Base-by-base conservation (phyloP, 306 rosid species). In the Cucumis melo region DNA sequence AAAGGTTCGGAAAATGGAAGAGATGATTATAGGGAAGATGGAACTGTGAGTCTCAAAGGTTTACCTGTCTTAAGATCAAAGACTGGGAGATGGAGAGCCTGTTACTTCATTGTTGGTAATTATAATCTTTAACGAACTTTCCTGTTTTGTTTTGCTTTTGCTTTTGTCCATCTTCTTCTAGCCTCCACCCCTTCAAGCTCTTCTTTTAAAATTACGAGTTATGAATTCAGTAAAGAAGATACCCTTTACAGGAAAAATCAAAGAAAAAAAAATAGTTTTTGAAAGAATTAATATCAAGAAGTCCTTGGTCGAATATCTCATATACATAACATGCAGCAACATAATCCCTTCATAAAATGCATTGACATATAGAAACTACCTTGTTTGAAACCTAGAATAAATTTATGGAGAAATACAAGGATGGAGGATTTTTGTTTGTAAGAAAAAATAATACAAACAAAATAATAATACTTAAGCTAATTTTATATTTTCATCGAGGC, bases 51-150 rank as follows among this genome's bases (percentile, higher is more conserved):
- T 79, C 87, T 81, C 68, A 79, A 79, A 57, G 83, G 85, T 14
- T 78, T 60, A 46, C 85, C 85, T 15, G 38, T 84, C 67, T 61
- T 81, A 3, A 80, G 84, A 75, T 81, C 84, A n/a, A 84, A 70
- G 27, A 84, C 78, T 50, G 84, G 87, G 29, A 24, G 78, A 74
- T 81, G 84, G 87, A 81, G 17, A 59, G 87, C 87, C 23, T 81
- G 87, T 55, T 84, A 82, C 72, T 84, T 81, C 80, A 80, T 83
- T 73, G 78, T 73, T 19, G 79, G 83, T 77, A 77, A 27, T 27
- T 27, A 27, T 27, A 27, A 63, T 56, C 46, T 54, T 71, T 24
- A 15, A 46, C 41, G 24, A 48, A 1, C 75, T 24, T 50, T 48
- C 15, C 38, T 70, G 6, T 46, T 70, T 7, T 71, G 17, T 15